phyloP scores from a whole-genome alignment of 441 rosid genomes.

The Daphne laureola region DNA sequence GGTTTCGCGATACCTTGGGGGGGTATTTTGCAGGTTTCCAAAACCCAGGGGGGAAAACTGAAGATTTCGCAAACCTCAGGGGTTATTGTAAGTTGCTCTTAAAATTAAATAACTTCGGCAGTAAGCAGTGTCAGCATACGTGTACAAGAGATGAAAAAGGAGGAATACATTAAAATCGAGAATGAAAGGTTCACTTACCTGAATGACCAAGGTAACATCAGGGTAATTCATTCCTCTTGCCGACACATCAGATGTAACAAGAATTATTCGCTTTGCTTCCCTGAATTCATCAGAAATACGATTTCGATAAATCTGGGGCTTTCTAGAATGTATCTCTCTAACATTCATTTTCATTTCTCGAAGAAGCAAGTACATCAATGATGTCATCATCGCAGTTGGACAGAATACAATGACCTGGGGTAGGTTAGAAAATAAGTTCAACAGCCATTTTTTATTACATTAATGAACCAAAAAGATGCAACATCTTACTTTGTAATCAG shows the following conservation, averaged over 20 bases:
- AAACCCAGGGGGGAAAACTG: too few relatives aligned
- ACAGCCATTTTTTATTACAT: slow-evolving; percentile 1
- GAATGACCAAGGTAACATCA: slow-evolving; percentile 90
- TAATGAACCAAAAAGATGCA: slow-evolving; percentile 13
- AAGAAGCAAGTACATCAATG: slow-evolving; percentile 60
- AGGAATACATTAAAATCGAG: too few relatives aligned
- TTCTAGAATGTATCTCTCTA: slow-evolving; percentile 87
- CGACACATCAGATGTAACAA: slow-evolving; percentile 92
- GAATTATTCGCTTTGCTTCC: slow-evolving; percentile 68
- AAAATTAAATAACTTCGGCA: too few relatives aligned
- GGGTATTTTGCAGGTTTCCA: too few relatives aligned
- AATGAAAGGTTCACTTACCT: slow-evolving; percentile 39
- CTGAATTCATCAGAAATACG: slow-evolving; percentile 78
- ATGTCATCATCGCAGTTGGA: slow-evolving; percentile 87
- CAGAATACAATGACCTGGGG: slow-evolving; percentile 85
- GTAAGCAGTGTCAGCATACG: too few relatives aligned
- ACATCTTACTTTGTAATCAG: slow-evolving; percentile 72
- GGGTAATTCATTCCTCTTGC: slow-evolving; percentile 96
- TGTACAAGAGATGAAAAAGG: too few relatives aligned
- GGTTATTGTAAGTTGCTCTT: too few relatives aligned
- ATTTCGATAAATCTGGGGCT: slow-evolving; percentile 70
- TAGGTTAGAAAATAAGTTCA: slow-evolving; percentile 16
- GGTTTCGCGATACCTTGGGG: too few relatives aligned
- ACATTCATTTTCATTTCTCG: slow-evolving; percentile 85
- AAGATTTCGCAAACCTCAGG: too few relatives aligned